Evolutionary conservation across 768 basidiomycete species (phyloP), one percentile per base, ranked within the genome.

Genomic region (Lactifluus hygrophoroides): DNA sequence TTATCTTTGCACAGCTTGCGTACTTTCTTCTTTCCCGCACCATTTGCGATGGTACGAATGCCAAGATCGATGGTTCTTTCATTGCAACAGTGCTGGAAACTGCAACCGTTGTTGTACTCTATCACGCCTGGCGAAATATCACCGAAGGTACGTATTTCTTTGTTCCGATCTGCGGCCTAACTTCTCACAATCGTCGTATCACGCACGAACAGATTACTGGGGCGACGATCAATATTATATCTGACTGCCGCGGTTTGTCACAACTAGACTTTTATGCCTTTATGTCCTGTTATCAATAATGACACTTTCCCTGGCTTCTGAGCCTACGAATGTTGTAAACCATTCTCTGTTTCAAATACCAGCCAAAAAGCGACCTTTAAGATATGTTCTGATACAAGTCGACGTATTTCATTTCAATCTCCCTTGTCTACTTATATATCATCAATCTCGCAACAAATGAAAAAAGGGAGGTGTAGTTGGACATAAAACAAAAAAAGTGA

Each of bases 21-120:
- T 93, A 85, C 74, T 91, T 93, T 75, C 76, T 94, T 42, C 75
- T 96, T 16, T 83, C 77, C 37, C 80, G 84, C 64, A 81, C 86
- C 17, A 82, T 96, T 56, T 96, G 94, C 69, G 71, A 73, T 25
- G 82, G 80, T 23, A 76, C 90, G 17, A 75, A 79, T 56, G 69
- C 72, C 30, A 88, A 84, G 69, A 74, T 96, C 19, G 95, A 97
- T 71, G 90, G 90, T 5, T 84, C 86, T 3, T 95, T 96, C 69
- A 69, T 96, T 25, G 86, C 90, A 1, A 94, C 94, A 0, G 52
- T 94, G 5, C 74, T 95, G 46, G 90, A 95, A 68, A 90, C 90
- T 0, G 83, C 80, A 0, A 73, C 87, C 0, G 82, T 95, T 1
- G 79, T 74, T 11, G 72, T 81, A 3, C 61, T 95, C 19, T 93